Conservation (phyloP, 208 protist species). For the Acanthamoeba sp. region DNA sequence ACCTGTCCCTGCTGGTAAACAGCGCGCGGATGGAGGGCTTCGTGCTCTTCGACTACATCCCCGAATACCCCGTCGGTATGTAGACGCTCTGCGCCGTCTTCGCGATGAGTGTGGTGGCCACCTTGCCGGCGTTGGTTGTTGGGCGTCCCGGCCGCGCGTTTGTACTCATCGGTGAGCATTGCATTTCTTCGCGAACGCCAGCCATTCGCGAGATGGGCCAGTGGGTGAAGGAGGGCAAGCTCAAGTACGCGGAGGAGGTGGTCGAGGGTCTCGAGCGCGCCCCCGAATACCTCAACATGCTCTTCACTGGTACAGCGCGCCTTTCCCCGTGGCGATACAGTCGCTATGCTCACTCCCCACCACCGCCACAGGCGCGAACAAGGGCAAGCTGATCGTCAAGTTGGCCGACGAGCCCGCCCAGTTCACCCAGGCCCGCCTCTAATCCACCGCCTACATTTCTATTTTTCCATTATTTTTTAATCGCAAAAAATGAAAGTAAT, state of each 20-base stretch:
- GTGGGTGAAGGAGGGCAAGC: constrained; percentile 76
- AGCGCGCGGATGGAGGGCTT: constrained; percentile 73
- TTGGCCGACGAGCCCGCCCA: constrained; percentile 11
- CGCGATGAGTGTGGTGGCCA: too few species aligned
- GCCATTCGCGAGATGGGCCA: constrained; percentile 49
- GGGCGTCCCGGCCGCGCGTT: too few species aligned
- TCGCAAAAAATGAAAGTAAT: too few species aligned
- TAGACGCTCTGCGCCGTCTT: too few species aligned
- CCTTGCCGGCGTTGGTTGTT: too few species aligned
- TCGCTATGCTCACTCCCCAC: neutral
- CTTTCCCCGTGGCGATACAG: neutral
- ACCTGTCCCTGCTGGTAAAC: constrained; percentile 63
- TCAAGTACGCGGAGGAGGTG: constrained; percentile 75
- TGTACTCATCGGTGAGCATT: neutral
- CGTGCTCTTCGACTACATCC: constrained; percentile 70
- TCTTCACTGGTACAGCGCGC: constrained; percentile 37
- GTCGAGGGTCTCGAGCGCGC: constrained; percentile 75
- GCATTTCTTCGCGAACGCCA: neutral
- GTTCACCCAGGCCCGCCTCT: neutral
- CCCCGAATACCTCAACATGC: constrained; percentile 60
- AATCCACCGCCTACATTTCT: too few species aligned
- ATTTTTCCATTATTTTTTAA: too few species aligned
- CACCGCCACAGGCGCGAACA: constrained; percentile 39
- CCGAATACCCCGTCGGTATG: constrained; percentile 41
- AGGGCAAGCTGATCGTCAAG: constrained; percentile 75